Conservation (phyloP, 2,329 filamentous ascomycete species). For the Ceratocystis lukuohia region DNA sequence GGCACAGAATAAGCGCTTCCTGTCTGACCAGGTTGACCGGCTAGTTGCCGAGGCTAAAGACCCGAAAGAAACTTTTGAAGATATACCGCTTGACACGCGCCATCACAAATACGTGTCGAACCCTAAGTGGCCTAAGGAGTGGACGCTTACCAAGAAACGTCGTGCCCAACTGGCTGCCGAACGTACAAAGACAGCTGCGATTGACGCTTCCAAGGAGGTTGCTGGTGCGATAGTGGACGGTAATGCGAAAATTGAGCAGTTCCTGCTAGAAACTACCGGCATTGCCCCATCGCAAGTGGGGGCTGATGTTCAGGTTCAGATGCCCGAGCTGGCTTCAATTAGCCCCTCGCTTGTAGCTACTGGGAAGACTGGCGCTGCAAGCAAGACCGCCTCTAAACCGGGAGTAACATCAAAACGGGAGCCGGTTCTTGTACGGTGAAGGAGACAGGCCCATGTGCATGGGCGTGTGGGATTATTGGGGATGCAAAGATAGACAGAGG, state of each 20-base stretch:
- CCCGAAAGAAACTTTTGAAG: constrained; percentile 65
- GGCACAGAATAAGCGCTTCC: constrained; percentile 93
- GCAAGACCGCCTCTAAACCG: not conserved
- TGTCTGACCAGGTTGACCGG: constrained; percentile 62
- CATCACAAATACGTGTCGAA: constrained; percentile 57
- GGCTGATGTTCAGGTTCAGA: not conserved
- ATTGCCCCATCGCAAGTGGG: constrained; percentile 17
- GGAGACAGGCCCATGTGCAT: not conserved
- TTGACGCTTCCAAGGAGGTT: constrained; percentile 42
- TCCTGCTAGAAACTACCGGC: constrained; percentile 13
- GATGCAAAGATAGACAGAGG: not conserved
- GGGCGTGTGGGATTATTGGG: not conserved
- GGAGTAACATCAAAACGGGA: not conserved
- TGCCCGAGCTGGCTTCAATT: constrained; percentile 12
- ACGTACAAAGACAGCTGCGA: constrained; percentile 37
- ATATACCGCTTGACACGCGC: constrained; percentile 77
- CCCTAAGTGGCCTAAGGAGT: constrained; percentile 64
- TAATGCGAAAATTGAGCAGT: constrained; percentile 32
- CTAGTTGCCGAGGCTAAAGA: constrained; percentile 68
- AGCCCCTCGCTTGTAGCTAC: not conserved
- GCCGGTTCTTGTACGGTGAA: constrained; percentile 1
- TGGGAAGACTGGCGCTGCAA: not conserved
- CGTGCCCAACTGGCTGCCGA: constrained; percentile 49
- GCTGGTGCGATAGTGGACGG: constrained; percentile 48
- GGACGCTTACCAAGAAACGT: constrained; percentile 64